Evolutionary conservation across 352 stramenopile genomes (phyloP), one percentile per base, ranked within the genome.

Genomic region (Globisporangium nunn): DNA sequence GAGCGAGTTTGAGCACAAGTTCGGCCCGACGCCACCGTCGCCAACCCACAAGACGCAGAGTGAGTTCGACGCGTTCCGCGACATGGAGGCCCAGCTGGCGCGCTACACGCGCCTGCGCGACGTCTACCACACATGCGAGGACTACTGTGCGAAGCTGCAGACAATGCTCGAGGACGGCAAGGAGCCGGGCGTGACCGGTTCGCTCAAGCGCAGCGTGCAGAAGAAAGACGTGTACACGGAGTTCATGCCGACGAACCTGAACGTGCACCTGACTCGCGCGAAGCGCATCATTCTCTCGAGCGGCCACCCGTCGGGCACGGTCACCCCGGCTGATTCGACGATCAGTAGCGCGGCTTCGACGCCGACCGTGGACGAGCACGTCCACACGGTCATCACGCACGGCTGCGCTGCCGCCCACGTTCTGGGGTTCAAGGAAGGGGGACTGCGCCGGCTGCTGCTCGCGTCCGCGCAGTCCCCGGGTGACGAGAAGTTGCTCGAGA

Each of bases 241-340:
- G 48, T 95, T 95, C 56, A 95, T 95, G 85, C 73, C 82, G 2
- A 92, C 81, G 10, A 95, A 95, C 66, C 54, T 95, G 1, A 91
- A 92, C 55, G 91, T 77, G 28, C 85, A 95, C 54, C 55, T 93
- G 45, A 73, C 91, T 28, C 85, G 85, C 31, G 85, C 78, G 30
- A 72, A 71, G 52, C 76, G 74, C 12, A 66, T 90, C 31, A 50
- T 73, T 15, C 66, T 89, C 10, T 76, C 75, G n/a, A 75, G 52
- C 18, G 66, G 68, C 29, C 14, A 40, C 31, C 53, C 50, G 3
- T 35, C 53, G 2, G 47, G 59, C 3, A 52, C 23, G 11, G 45
- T 50, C 15, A 58, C 52, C 23, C 45, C 50, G 33, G 40, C 66
- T 12, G 70, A 81, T 30, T 67, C 72, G 29, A 78, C 62, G 33